Evolutionary conservation across 139 green algal genomes (phyloP).

Genomic region (Raphidocelis subcapitata): DNA sequence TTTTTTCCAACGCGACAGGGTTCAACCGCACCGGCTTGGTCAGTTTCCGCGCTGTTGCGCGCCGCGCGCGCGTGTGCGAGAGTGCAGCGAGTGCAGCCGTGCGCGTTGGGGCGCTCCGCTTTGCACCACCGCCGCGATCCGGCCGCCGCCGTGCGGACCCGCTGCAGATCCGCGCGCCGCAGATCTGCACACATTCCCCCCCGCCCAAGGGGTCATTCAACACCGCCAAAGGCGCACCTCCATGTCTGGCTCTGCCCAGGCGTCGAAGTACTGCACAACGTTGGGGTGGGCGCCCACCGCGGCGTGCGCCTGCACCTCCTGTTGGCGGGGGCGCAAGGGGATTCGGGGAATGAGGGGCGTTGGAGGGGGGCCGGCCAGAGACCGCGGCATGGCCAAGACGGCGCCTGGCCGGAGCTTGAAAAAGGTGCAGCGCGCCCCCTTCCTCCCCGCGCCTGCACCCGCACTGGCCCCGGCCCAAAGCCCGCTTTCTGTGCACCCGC

Average conservation of each 20-base stretch:
- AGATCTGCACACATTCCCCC: too few species aligned
- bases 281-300: slow-evolving; percentile 70
- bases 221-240: background rate
- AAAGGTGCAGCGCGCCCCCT: background rate
- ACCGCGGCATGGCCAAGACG: background rate
- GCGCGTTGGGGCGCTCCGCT: too few species aligned
- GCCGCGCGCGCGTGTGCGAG: background rate
- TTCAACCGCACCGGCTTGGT: too few species aligned
- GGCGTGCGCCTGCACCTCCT: slow-evolving; percentile 87
- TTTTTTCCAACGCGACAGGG: too few species aligned
- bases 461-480: too few species aligned
- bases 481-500: too few species aligned
- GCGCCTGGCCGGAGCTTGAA: background rate
- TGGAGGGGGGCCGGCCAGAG: background rate
- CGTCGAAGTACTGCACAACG: slow-evolving; percentile 82
- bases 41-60: background rate
- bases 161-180: too few species aligned
- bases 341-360: background rate
- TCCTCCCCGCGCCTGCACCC: background rate
- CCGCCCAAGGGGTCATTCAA: background rate
- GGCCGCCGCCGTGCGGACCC: too few species aligned
- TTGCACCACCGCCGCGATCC: too few species aligned
- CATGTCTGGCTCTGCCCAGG: slow-evolving; percentile 73
- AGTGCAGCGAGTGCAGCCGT: too few species aligned
- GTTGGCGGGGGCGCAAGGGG: slow-evolving; percentile 8